Conservation (phyloP, 768 basidiomycete genomes). For the Leccinum longicurvipes region DNA sequence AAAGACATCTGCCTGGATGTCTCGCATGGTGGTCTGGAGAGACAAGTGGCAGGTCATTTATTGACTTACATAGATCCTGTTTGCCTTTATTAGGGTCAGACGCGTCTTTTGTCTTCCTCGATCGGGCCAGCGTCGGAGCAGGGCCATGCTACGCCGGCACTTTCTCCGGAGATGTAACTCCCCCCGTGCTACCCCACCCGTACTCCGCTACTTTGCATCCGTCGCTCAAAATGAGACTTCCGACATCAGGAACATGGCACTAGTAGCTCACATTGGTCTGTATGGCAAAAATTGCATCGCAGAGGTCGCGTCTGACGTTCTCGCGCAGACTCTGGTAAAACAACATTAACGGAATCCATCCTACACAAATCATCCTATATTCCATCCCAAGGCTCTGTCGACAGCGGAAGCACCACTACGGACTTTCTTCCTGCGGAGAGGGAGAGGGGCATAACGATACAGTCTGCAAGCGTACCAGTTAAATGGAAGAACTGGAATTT, state of each 20-base stretch:
- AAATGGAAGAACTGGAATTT: constrained; percentile 82
- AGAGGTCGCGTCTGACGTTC: constrained; percentile 4
- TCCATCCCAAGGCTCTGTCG: constrained; percentile 73
- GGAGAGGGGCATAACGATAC: constrained; percentile 89
- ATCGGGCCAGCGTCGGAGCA: neutral
- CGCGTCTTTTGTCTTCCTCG: neutral
- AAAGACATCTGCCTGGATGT: constrained; percentile 32
- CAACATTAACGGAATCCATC: constrained; percentile 85
- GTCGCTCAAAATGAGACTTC: constrained; percentile 32
- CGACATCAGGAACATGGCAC: constrained; percentile 70
- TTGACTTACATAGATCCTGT: neutral
- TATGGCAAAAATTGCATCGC: neutral
- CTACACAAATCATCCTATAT: constrained; percentile 73
- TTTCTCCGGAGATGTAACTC: constrained; percentile 10
- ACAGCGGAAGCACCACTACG: constrained; percentile 86
- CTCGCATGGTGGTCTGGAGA: constrained; percentile 27
- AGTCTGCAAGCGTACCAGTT: constrained; percentile 88
- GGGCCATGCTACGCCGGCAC: constrained; percentile 20
- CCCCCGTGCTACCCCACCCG: neutral
- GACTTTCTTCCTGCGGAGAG: constrained; percentile 89
- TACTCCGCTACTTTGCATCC: constrained; percentile 23
- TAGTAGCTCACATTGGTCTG: constrained; percentile 87
- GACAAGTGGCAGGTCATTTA: neutral
- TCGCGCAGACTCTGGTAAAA: constrained; percentile 78
- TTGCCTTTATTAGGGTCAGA: constrained; percentile 20